phyloP scores from a whole-genome alignment of 2,329 filamentous ascomycete genomes.

The Cladosporium halotolerans region DNA sequence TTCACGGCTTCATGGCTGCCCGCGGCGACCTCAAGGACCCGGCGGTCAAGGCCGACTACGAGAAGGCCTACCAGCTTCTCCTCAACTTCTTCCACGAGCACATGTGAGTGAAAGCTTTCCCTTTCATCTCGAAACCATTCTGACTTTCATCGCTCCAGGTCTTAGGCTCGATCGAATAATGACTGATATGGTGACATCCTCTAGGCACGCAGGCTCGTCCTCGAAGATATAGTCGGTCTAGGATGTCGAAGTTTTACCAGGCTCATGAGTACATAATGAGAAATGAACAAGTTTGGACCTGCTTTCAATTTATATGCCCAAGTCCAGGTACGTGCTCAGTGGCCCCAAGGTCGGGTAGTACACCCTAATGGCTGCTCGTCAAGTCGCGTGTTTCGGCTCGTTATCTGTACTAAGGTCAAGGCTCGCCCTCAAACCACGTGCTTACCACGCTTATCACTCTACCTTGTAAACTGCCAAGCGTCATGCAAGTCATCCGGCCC shows the following conservation, averaged over 20 bases:
- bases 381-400: neutral
- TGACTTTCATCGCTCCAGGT: slow-evolving; percentile 1
- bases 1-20: slow-evolving; percentile 33
- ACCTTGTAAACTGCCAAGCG: neutral
- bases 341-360: neutral
- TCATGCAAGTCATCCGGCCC: slow-evolving; percentile 4
- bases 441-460: neutral
- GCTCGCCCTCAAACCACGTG: slow-evolving; percentile 7
- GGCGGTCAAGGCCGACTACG: slow-evolving; percentile 45
- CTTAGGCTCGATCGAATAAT: neutral
- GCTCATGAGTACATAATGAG: neutral
- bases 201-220: neutral
- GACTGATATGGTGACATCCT: neutral
- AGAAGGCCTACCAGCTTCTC: slow-evolving; percentile 44
- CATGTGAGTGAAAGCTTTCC: slow-evolving; percentile 36
- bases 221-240: neutral
- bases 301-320: neutral
- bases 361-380: neutral
- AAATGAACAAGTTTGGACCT: neutral
- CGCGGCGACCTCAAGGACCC: slow-evolving; percentile 41
- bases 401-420: neutral
- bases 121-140: neutral
- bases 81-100: slow-evolving; percentile 49
- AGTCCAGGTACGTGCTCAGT: too few relatives aligned
- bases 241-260: neutral